Percentiles rank a stretch among this genome's conserved stretches.
These are phyloP conservation scores for Pyricularia sp. DNA, from an alignment of 2,329 filamentous ascomycete species.

Conservation along the genomic window DNA sequence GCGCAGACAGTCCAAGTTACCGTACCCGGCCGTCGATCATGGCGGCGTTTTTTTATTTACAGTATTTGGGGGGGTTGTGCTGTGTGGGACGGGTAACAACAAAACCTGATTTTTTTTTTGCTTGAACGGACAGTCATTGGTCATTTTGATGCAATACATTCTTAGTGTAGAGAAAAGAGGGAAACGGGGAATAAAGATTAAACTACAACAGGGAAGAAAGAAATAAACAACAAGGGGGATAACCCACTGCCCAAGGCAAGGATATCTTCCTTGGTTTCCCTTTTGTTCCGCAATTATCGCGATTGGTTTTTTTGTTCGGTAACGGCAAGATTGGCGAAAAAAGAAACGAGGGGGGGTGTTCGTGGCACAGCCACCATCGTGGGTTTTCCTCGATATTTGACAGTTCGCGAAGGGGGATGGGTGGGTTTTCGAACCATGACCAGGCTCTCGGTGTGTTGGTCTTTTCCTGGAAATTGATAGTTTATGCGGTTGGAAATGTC, in stretches of 20 bases:
- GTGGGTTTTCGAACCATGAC: background rate
- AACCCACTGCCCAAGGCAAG: background rate
- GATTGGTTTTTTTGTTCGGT: background rate
- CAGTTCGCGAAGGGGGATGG: no score
- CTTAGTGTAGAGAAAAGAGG: no score
- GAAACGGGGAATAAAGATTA: no score
- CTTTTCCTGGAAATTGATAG: background rate
- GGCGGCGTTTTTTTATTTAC: background rate
- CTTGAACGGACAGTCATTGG: background rate
- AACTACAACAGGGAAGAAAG: no score
- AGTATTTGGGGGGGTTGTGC: background rate
- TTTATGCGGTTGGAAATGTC: background rate
- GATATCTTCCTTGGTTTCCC: background rate
- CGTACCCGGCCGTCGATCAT: background rate
- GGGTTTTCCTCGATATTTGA: background rate
- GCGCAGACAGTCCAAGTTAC: no score
- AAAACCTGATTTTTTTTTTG: background rate
- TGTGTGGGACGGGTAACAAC: background rate
- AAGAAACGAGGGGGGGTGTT: no score
- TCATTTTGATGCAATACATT: background rate
- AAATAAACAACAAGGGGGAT: background rate
- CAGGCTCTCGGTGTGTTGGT: no score
- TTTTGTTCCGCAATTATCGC: background rate
- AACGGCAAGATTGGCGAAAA: background rate
- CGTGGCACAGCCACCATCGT: background rate